Percentiles rank a stretch among this genome's conserved stretches.
These are phyloP conservation scores for Fennellomyces sp. DNA, from an alignment of 371 early-diverging fungal genomes.

Conservation along the genomic window DNA sequence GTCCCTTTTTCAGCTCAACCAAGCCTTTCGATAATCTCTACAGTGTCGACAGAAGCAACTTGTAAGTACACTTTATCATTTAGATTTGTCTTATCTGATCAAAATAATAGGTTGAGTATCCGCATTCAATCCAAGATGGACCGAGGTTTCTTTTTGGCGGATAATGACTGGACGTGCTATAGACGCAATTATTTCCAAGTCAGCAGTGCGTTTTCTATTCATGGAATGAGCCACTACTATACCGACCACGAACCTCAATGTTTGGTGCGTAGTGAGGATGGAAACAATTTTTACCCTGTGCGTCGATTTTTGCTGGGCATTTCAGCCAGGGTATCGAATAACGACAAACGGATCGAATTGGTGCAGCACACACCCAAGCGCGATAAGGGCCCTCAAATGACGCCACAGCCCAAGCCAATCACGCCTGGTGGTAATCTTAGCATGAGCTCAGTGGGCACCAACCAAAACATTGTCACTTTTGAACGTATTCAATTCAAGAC, in stretches of 20 bases:
- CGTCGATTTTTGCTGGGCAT: slow-evolving; percentile 67
- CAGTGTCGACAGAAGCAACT: slow-evolving; percentile 47
- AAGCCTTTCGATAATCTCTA: slow-evolving; percentile 55
- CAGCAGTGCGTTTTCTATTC: slow-evolving; percentile 63
- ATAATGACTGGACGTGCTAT: slow-evolving; percentile 87
- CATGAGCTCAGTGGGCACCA: slow-evolving; percentile 32
- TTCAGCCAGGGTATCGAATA: slow-evolving; percentile 54
- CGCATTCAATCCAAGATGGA: slow-evolving; percentile 61
- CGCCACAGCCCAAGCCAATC: slow-evolving; percentile 57
- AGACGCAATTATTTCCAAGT: slow-evolving; percentile 89
- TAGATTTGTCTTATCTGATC: neutral
- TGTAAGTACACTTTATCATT: slow-evolving; percentile 43
- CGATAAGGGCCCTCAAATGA: slow-evolving; percentile 81
- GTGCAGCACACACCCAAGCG: slow-evolving; percentile 88
- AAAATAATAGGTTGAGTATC: slow-evolving; percentile 5
- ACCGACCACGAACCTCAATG: slow-evolving; percentile 49
- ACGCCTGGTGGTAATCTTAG: slow-evolving; percentile 51
- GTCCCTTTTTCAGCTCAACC: slow-evolving; percentile 59
- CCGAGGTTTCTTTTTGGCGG: slow-evolving; percentile 75
- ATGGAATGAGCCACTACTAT: slow-evolving; percentile 39
- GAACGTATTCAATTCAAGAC: slow-evolving; percentile 91
- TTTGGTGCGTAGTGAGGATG: slow-evolving; percentile 40
- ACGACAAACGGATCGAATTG: slow-evolving; percentile 69
- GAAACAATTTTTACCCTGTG: slow-evolving; percentile 18
- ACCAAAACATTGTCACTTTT: slow-evolving; percentile 62